These are phyloP conservation scores for Cladorrhinum sp. DNA, from an alignment of 2,329 filamentous ascomycete genomes.

Conservation along the genomic window DNA sequence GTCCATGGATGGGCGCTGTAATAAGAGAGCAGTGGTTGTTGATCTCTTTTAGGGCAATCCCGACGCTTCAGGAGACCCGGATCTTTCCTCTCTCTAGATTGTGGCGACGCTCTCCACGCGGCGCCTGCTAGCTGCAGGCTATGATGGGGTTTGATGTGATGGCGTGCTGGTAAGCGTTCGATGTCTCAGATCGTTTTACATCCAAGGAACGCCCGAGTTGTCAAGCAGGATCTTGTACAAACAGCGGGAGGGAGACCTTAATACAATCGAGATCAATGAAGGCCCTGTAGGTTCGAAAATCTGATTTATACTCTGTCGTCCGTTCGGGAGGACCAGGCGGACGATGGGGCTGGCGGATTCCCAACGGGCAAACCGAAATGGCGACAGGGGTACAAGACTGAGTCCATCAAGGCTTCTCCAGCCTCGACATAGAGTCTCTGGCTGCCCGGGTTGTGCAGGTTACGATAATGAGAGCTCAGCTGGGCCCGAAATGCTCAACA, in stretches of 20 bases:
- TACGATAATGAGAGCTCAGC: slow-evolving; percentile 7
- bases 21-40: background rate
- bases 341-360: no score
- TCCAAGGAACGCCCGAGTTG: background rate
- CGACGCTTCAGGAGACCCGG: background rate
- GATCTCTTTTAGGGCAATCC: background rate
- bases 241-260: no score
- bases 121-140: slow-evolving; percentile 4
- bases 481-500: background rate
- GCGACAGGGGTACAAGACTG: background rate
- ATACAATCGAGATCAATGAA: no score
- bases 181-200: background rate
- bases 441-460: background rate
- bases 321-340: background rate
- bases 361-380: background rate
- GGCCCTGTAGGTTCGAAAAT: no score
- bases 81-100: background rate
- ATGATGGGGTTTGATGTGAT: slow-evolving; percentile 3
- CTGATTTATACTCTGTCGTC: background rate
- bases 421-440: background rate
- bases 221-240: no score
- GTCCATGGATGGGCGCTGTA: background rate
- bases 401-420: background rate
- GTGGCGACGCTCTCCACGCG: slow-evolving; percentile 5
- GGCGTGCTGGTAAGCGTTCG: background rate